Evolutionary conservation across 176 grass and related monocot genomes (phyloP).

Genomic region (Thalia dealbata): DNA sequence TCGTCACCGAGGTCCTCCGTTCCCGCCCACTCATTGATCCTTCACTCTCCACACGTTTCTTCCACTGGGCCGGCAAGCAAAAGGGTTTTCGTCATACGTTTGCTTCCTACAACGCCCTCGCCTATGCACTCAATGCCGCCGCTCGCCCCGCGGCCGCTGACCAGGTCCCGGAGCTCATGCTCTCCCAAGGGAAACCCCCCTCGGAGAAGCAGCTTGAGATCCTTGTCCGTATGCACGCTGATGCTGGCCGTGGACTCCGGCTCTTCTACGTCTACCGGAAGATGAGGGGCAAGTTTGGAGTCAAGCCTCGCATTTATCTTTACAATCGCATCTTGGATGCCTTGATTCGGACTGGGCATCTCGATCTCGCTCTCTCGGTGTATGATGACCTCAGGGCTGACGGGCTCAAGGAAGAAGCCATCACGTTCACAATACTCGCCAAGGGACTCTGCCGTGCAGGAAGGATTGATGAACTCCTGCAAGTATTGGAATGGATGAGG

Average conservation of each 20-base stretch:
- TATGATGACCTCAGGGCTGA: conserved; percentile 44
- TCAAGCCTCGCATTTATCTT: conserved; percentile 47
- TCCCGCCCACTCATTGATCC: conserved; percentile 35
- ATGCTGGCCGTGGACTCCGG: conserved; percentile 43
- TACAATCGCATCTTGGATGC: conserved; percentile 70
- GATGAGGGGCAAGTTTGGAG: conserved; percentile 46
- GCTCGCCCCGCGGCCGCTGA: conserved; percentile 41
- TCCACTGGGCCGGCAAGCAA: conserved; percentile 70
- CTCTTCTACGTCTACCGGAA: conserved; percentile 51
- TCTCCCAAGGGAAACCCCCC: conserved; percentile 43
- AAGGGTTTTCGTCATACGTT: conserved; percentile 66
- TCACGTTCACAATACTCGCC: conserved; percentile 67
- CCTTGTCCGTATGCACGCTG: conserved; percentile 61
- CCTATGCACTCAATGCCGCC: conserved; percentile 34
- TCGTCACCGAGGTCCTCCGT: conserved; percentile 52
- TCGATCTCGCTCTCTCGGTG: conserved; percentile 43
- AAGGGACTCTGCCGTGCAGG: conserved; percentile 38
- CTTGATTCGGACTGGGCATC: conserved; percentile 36
- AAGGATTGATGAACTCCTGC: conserved; percentile 36
- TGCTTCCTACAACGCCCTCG: conserved; percentile 64
- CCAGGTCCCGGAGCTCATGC: conserved; percentile 84
- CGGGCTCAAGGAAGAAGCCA: conserved; percentile 36
- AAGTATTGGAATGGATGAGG: conserved; percentile 54
- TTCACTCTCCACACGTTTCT: conserved; percentile 68
- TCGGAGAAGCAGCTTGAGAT: conserved; percentile 62